Percentiles rank a stretch among this genome's conserved stretches.
Conservation (phyloP, 2,329 filamentous ascomycete species). For the Fusarium sp. region DNA sequence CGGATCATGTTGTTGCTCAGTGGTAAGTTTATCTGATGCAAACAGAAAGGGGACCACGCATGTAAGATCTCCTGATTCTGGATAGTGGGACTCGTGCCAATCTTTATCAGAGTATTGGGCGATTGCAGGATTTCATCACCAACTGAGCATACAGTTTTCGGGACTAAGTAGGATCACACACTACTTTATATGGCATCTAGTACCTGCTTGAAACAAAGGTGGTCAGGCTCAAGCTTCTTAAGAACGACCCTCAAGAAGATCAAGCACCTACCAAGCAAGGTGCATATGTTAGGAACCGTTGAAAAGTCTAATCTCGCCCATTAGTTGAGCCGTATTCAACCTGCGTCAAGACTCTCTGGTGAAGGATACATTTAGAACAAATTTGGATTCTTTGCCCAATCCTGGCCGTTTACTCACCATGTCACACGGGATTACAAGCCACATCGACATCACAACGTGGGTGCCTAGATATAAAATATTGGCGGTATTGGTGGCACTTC, state of each 20-base stretch:
- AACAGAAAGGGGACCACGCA: slow-evolving; percentile 17
- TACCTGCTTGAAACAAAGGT: neutral
- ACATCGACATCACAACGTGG: slow-evolving; percentile 1
- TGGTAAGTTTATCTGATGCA: slow-evolving; percentile 6
- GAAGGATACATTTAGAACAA: slow-evolving; percentile 22
- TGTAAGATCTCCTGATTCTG: slow-evolving; percentile 37
- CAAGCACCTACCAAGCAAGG: neutral
- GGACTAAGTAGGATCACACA: neutral
- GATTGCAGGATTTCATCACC: neutral
- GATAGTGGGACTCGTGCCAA: neutral
- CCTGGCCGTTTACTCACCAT: slow-evolving; percentile 9
- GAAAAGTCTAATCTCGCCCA: neutral
- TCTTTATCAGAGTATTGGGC: neutral
- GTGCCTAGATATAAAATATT: neutral
- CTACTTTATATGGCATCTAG: neutral
- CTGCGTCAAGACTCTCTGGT: slow-evolving; percentile 10
- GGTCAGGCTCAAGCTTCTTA: neutral
- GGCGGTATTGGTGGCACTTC: neutral
- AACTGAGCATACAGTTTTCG: neutral
- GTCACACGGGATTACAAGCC: slow-evolving; percentile 7
- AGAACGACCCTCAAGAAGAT: neutral
- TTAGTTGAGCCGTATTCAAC: slow-evolving; percentile 2
- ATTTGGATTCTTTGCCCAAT: neutral
- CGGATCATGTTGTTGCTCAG: slow-evolving; percentile 2
- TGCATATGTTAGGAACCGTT: neutral